Percentiles rank a stretch among this genome's conserved stretches.
Evolutionary conservation across 345 rosid genomes (phyloP).

Genomic region (Jatropha curcas): DNA sequence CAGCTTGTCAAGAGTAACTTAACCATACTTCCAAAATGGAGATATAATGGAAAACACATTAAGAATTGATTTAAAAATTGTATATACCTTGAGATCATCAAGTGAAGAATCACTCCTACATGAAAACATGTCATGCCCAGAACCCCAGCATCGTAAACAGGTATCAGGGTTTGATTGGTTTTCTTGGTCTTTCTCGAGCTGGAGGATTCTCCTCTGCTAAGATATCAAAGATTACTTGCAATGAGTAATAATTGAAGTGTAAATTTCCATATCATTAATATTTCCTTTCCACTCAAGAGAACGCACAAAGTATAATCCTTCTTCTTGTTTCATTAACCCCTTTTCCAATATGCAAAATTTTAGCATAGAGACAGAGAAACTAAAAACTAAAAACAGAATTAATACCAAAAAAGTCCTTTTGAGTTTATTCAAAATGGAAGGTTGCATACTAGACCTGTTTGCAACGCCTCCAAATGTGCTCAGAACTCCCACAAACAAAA

Average conservation of each 20-base stretch:
- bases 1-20: no score
- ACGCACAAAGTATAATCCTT: no score
- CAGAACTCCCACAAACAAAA: conserved; percentile 29
- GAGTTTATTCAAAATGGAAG: no score
- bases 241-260: background rate
- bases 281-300: no score
- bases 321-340: no score
- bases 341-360: no score
- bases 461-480: conserved; percentile 22
- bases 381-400: no score
- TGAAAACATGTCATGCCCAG: conserved; percentile 38
- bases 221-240: background rate
- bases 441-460: conserved; percentile 23
- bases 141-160: conserved; percentile 33
- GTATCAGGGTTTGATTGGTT: conserved; percentile 1
- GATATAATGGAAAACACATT: no score
- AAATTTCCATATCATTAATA: no score
- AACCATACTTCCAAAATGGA: no score
- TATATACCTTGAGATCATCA: conserved; percentile 38
- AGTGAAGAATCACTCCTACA: conserved; percentile 26
- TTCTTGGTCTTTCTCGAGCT: background rate
- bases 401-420: no score
- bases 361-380: no score
- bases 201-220: conserved; percentile 2
- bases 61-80: background rate